A percentile compares a stretch with the other conserved stretches of the same genome.
Evolutionary conservation across 345 rosid genomes (phyloP).

Genomic region (Xanthoceras sorbifolium): DNA sequence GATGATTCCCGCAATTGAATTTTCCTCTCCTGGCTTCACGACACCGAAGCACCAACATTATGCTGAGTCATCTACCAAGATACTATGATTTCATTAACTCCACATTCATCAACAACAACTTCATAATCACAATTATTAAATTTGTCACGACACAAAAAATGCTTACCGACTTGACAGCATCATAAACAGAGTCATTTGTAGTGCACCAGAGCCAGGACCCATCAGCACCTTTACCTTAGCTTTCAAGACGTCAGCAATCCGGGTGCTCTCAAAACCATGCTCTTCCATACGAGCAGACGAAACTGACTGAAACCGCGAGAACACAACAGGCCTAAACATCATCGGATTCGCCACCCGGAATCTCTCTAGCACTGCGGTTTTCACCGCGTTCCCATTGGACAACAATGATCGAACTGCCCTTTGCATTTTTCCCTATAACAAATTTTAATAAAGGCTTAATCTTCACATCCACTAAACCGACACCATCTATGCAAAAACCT

Average conservation of each 20-base stretch:
- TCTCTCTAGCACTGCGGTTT: constrained; percentile 52
- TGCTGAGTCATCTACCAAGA: constrained; percentile 87
- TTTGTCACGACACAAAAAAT: neutral
- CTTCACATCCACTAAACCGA: neutral
- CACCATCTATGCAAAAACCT: neutral
- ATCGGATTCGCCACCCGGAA: constrained; percentile 63
- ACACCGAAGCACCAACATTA: constrained; percentile 96
- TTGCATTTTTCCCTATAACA: constrained; percentile 53
- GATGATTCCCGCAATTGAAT: constrained; percentile 91
- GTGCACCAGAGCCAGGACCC: constrained; percentile 99
- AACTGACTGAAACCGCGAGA: constrained; percentile 57
- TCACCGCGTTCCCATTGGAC: constrained; percentile 55
- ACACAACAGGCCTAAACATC: constrained; percentile 39
- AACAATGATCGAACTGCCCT: constrained; percentile 46
- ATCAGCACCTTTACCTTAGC: constrained; percentile 84
- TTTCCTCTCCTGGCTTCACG: constrained; percentile 87
- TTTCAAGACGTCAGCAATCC: constrained; percentile 73
- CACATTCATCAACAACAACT: neutral
- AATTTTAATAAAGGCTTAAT: neutral
- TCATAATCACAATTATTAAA: neutral
- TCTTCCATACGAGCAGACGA: constrained; percentile 81
- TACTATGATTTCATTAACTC: neutral
- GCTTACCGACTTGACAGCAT: constrained; percentile 93
- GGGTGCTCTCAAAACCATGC: constrained; percentile 91
- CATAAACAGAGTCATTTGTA: constrained; percentile 80